phyloP scores from a whole-genome alignment of 768 basidiomycete species.

The Boletus patriciae region DNA sequence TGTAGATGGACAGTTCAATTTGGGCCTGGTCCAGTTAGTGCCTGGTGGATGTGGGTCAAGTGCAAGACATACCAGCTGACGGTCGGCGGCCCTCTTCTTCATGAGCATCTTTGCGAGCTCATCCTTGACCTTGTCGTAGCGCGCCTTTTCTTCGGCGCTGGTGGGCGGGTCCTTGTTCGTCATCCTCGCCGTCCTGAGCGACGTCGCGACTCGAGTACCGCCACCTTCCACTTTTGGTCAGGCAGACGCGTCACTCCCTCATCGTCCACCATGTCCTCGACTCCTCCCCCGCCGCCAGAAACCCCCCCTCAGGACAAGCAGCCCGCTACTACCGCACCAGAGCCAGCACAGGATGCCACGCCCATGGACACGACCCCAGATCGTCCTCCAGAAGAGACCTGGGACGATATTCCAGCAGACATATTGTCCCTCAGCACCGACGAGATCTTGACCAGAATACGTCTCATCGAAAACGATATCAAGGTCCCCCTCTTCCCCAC shows the following conservation, averaged over 20 bases:
- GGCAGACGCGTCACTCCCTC: constrained; percentile 12
- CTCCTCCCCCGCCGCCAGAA: constrained; percentile 50
- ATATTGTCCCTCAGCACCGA: constrained; percentile 76
- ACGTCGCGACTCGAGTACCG: not conserved
- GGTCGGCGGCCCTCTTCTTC: constrained; percentile 74
- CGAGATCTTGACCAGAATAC: constrained; percentile 84
- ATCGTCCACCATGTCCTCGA: constrained; percentile 50
- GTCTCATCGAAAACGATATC: constrained; percentile 96
- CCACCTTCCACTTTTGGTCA: constrained; percentile 29
- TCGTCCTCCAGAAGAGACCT: constrained; percentile 70
- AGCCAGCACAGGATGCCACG: constrained; percentile 35
- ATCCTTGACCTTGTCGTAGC: constrained; percentile 71
- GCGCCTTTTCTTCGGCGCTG: constrained; percentile 65
- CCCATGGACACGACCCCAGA: constrained; percentile 79
- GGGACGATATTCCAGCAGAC: constrained; percentile 91
- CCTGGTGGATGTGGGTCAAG: not conserved
- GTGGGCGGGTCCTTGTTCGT: constrained; percentile 42
- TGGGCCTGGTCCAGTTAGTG: constrained; percentile 51
- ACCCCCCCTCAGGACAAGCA: constrained; percentile 50
- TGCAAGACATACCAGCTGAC: constrained; percentile 59
- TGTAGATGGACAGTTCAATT: constrained; percentile 77
- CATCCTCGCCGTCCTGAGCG: constrained; percentile 28
- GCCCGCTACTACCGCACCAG: constrained; percentile 41
- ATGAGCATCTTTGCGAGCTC: constrained; percentile 72
- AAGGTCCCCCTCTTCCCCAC: constrained; percentile 53